These are phyloP conservation scores for Pisolithus marmoratus DNA, from an alignment of 768 basidiomycete genomes.

Conservation along the genomic window DNA sequence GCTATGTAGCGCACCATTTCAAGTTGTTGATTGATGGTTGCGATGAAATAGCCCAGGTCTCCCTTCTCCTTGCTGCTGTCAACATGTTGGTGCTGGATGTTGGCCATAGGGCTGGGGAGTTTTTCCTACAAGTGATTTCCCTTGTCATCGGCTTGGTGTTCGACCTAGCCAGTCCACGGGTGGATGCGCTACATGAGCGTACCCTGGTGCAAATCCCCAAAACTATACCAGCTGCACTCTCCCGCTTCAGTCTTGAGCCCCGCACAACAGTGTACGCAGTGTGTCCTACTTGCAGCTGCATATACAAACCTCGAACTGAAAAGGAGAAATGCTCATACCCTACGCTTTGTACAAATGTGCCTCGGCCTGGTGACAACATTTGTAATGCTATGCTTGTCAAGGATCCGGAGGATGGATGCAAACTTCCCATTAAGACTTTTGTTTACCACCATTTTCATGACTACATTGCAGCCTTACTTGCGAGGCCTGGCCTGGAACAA, in stretches of 20 bases:
- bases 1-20: slow-evolving; percentile 2
- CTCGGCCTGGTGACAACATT: background rate
- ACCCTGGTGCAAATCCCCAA: background rate
- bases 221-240: slow-evolving; percentile 3
- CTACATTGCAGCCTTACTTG: background rate
- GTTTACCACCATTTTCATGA: background rate
- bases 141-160: slow-evolving; percentile 9
- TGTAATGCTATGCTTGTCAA: background rate
- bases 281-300: slow-evolving; percentile 10
- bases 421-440: background rate
- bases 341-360: slow-evolving; percentile 2
- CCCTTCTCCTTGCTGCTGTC: slow-evolving; percentile 15
- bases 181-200: background rate
- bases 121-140: slow-evolving; percentile 13
- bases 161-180: background rate
- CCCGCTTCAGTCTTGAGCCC: slow-evolving; percentile 8
- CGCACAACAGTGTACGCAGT: slow-evolving; percentile 11
- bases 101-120: slow-evolving; percentile 6
- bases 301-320: background rate
- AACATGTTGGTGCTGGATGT: slow-evolving; percentile 14
- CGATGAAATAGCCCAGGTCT: slow-evolving; percentile 14
- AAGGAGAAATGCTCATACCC: slow-evolving; percentile 2
- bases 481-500: slow-evolving; percentile 1
- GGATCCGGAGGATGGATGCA: background rate
- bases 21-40: slow-evolving; percentile 1